phyloP scores from a whole-genome alignment of 225 moss, liverwort and hornwort genomes.

The Neckera pumila region DNA sequence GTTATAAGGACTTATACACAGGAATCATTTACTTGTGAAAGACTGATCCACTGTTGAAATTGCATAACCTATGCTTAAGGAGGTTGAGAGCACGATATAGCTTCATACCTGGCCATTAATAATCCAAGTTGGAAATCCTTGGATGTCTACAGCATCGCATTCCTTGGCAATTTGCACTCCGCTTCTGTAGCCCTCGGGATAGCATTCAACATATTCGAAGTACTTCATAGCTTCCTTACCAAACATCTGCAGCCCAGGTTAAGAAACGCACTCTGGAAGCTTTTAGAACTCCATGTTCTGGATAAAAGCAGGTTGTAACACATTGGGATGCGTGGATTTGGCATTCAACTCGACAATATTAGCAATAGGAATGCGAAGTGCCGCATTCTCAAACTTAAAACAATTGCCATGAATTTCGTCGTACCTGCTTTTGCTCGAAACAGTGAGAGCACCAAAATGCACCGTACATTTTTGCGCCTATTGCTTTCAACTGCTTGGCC shows the following conservation, averaged over 20 bases:
- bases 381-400: not conserved
- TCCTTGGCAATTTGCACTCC: conserved; percentile 78
- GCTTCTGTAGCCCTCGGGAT: conserved; percentile 87
- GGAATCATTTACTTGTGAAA: not conserved
- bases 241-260: conserved; percentile 66
- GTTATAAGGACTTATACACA: not conserved
- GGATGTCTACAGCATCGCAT: conserved; percentile 72
- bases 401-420: not conserved
- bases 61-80: not conserved
- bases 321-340: not conserved
- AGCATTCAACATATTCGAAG: conserved; percentile 91
- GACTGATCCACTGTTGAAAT: not conserved
- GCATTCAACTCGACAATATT: not conserved
- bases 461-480: conserved; percentile 97
- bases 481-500: conserved; percentile 76
- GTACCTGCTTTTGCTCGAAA: conserved; percentile 90
- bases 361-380: not conserved
- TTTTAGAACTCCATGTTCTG: not conserved
- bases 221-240: conserved; percentile 95
- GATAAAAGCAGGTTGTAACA: not conserved
- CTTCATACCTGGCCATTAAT: conserved; percentile 74
- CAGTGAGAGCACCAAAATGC: conserved; percentile 99
- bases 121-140: conserved; percentile 98
- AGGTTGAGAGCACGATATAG: not conserved
- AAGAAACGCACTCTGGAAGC: not conserved